Evolutionary conservation across 129 eudicot species (phyloP).

Genomic region (Chrysanthemum makinoi): DNA sequence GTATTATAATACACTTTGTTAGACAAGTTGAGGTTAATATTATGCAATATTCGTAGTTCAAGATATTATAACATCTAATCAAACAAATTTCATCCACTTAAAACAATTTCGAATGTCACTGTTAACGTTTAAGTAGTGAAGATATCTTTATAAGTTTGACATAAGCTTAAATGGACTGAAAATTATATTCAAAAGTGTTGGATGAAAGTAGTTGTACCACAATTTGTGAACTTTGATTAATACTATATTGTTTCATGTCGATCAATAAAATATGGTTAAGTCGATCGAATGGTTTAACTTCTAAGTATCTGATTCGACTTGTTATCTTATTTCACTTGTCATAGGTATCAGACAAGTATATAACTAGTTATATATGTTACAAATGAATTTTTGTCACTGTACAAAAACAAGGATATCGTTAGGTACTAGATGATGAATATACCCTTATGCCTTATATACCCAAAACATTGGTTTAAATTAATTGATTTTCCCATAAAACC

Average conservation of each 20-base stretch:
- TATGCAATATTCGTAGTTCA: no score
- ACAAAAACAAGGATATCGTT: background rate
- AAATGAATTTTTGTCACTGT: background rate
- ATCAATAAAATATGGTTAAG: background rate
- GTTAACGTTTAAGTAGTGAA: background rate
- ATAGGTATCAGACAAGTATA: background rate
- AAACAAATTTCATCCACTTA: background rate
- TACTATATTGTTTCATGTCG: background rate
- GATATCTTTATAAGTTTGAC: background rate
- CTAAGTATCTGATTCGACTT: background rate
- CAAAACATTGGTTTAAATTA: constrained; percentile 15
- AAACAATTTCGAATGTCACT: background rate
- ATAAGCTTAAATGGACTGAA: background rate
- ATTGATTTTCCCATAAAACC: background rate
- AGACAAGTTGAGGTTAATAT: no score
- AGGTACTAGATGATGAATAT: background rate
- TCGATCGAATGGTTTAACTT: background rate
- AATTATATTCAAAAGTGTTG: no score
- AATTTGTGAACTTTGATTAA: background rate
- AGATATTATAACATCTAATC: no score
- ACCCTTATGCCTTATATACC: constrained; percentile 2
- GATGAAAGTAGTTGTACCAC: no score
- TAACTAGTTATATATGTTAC: background rate
- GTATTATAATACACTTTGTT: no score
- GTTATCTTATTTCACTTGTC: background rate